Base-by-base conservation (phyloP, 106 monocot species). In the Narthecium ossifragum region DNA sequence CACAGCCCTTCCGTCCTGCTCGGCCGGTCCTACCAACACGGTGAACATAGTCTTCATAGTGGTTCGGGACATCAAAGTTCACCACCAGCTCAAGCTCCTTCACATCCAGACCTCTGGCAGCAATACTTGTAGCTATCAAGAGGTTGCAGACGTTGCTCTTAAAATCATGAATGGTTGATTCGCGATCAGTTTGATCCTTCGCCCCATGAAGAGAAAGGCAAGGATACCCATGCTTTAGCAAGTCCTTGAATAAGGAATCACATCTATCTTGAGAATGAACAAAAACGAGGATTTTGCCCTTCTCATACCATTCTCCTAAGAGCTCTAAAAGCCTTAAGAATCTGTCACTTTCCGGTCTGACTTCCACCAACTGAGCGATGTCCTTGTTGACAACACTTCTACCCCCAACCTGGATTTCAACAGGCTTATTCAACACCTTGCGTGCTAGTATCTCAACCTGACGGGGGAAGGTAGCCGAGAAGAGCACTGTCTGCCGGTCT, bases 21-120 rank as follows among this genome's bases (percentile, higher is more conserved):
- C 96, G 75, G 6, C 96, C 96, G 22, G 96, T 96, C 33, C 96
- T 65, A 27, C 96, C 90, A 51, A 96, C 96, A 18, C 96, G 85
- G 38, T 96, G 96, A 52, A 96, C 96, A 55, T 96, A 96, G 69
- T 96, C 96, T 71, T 96, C 96, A 38, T 96, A 96, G 57, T 96
- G 96, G 73, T 96, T 96, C 6, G 96, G 96, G 25, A 69, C 90
- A 78, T 96, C 96, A 78, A 81, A 96, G 51, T 96, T 96, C 11
- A 90, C 90, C 9, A 96, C 96, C 46, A 96, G 66, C 54, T 96
- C 90, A 52, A 96, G 85, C 52, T 96, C 96, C 69, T 96, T 96
- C 15, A 90, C 90, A 68, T 96, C 90, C 41, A 96, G 73, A 31
- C 90, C 96, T 64, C 96, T 83, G 1, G 96, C 83, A 73, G 96